Evolutionary conservation across 2,329 filamentous ascomycete species (phyloP), one percentile per base, ranked within the genome.

Genomic region (Penicillium hesseltinei): DNA sequence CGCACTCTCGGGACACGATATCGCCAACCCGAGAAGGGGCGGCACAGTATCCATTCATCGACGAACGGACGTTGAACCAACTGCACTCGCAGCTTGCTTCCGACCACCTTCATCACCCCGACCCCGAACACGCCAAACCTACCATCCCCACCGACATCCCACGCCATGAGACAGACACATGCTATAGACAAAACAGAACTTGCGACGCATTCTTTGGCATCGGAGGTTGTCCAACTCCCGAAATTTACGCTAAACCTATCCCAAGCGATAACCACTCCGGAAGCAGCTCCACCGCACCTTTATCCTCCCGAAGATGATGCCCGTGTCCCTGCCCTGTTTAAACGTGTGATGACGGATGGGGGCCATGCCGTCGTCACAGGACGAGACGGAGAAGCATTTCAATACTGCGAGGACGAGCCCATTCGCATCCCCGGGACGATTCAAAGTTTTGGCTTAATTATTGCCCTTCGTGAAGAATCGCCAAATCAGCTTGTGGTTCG

Each of bases 321-420:
- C 3, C 77, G 89, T 27, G 70, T 92, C 2, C 90, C 90, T 1
- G 81, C 86, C 25, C 87, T 91, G 2, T 96, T 95, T 75, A 89
- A 87, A 64, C 90, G 96, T 69, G 80, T 89, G 4, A 78, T 88
- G 27, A 92, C 89, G 0, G 85, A 89, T 2, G 88, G 86, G 17
- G 91, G 91, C 0, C 91, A 96, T 75, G 86, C 88, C 27, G 84
- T 96, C 31, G 90, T 96, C 53, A 94, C 90, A 0, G 91, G 91
- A 6, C 82, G 88, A 54, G 86, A 91, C 52, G 88, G 86, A 2
- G 82, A 85, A 2, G 84, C 82, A 0, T 76, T 94, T 44, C 89
- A 95, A 69, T 83, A 86, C 51, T 96, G 92, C 69, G 92, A 96
- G 72, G 92, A 96, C 67, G 92, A 96, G 67, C 91, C 92, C 0